A percentile compares a stretch with the other conserved stretches of the same genome.
phyloP scores from a whole-genome alignment of 176 grass and related monocot species.

The Alopecurus myosuroides region DNA sequence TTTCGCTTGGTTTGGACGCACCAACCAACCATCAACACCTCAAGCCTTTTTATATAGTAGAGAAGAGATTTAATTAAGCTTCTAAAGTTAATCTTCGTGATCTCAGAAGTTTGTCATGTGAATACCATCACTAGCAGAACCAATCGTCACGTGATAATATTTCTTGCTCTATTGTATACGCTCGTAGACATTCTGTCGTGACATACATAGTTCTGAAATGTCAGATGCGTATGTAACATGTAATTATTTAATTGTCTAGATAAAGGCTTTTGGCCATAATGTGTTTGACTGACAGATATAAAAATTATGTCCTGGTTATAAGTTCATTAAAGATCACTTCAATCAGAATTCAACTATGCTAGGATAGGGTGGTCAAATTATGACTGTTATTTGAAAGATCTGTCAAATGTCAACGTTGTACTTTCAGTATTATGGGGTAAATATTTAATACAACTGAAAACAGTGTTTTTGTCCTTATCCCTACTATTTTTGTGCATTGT shows the following conservation, averaged over 20 bases:
- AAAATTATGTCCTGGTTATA: background rate
- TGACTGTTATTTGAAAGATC: background rate
- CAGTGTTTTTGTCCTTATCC: conserved; percentile 1
- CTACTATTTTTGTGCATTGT: background rate
- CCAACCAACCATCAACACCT: too few relatives aligned
- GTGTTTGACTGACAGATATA: background rate
- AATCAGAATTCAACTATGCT: background rate
- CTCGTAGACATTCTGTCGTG: background rate
- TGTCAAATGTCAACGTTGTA: background rate
- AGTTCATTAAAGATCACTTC: background rate
- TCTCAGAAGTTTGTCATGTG: background rate
- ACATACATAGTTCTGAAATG: background rate
- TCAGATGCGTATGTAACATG: background rate
- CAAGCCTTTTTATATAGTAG: too few relatives aligned
- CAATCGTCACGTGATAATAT: background rate
- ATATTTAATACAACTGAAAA: conserved; percentile 7
- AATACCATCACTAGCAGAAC: background rate
- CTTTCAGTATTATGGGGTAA: background rate
- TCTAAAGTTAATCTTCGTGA: background rate
- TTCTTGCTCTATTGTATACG: background rate
- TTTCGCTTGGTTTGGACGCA: too few relatives aligned
- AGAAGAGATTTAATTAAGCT: background rate
- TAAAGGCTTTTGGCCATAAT: background rate
- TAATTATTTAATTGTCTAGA: background rate
- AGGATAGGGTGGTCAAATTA: background rate